Base-by-base conservation (phyloP, 257 asterid species). In the Capsicum pubescens region DNA sequence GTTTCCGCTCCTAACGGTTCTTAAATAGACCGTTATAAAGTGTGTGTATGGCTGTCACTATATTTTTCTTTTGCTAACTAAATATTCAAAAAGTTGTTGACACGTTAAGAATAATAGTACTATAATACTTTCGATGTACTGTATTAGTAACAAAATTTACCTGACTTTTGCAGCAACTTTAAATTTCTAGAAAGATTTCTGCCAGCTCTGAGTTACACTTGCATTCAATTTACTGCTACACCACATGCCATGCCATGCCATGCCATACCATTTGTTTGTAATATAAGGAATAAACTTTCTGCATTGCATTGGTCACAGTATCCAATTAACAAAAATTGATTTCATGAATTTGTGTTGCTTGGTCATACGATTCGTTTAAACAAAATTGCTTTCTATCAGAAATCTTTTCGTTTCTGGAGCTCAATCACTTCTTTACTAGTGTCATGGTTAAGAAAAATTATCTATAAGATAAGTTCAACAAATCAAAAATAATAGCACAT, bases 131-230 rank as follows among this genome's bases (percentile, higher is more conserved):
- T 52, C 61, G 52, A 13, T 26, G 32, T 26, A 26, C 32, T 26
- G 1, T 76, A 52, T 4, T 39, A n/a, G n/a, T n/a, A 39, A 39
- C 4, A 39, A 39, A 76, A 76, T 52, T 76, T 52, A 52, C 46
- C 81, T 52, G 46, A 76, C 64, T 52, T 72, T 76, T 52, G 48
- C 63, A 26, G 63, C 14, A 26, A 52, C 81, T 76, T 76, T 76
- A 14, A n/a, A 76, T 76, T 76, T 76, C 81, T 52, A 76, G 64
- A 76, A 76, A 76, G 81, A 52, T 52, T 52, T 76, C 48, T 76
- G 63, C 26, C 63, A 76, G 21, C 58, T 76, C 48, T 13, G 63
- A 26, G 81, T 76, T 76, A 21, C 21, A 76, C 63, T 76, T 52
- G 63, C 81, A 74, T 74, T 3, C 7, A 74, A 13, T 74, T 74